Base-by-base conservation (phyloP, 169 alveolate genomes). In the Eimeria falciformis region DNA sequence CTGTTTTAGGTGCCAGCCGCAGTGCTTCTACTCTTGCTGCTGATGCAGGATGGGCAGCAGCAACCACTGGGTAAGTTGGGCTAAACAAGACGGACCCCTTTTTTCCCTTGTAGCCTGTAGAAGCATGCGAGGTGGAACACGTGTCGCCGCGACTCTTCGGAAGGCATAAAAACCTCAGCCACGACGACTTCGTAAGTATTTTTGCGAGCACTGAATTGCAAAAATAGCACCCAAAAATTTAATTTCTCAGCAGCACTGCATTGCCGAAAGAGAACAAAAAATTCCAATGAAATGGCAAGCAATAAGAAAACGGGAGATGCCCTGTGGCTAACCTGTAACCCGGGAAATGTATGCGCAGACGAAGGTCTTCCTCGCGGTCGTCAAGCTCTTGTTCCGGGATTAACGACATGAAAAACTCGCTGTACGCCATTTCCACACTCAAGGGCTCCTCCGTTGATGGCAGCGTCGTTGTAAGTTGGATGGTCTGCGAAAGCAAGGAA, bases 351-450 rank as follows among this genome's bases (percentile, higher is more conserved):
- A 87, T 23, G 37, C 66, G 5, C 9, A 87, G 56, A 9, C 58
- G 9, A n/a, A 87, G 66, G 77, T 87, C 78, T 46, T 87, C 92
- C 73, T 87, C 92, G 50, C 92, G 23, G 23, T 71, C 68, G 47
- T 87, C 92, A 18, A 87, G 46, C 25, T 87, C 92, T n/a, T 84
- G 73, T 53, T 53, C 43, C n/a, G 40, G 29, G 3, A 79, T 53
- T 23, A 78, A 58, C 17, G 87, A 23, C 29, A 87, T 86, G 27
- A 33, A 87, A 58, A 87, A 87, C 5, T n/a, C 29, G 27, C 37
- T 65, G 45, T 79, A 69, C 1, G 23, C 65, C 65, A 73, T 37
- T 45, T 68, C 65, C 45, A 58, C 40, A 6, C 18, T 46, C 68
- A 87, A 18, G 9, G 87, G 87, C 0, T 18, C 33, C 11, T 45